These are phyloP conservation scores for Conoideocrella luteorostrata DNA, from an alignment of 2,329 filamentous ascomycete genomes.

Conservation along the genomic window DNA sequence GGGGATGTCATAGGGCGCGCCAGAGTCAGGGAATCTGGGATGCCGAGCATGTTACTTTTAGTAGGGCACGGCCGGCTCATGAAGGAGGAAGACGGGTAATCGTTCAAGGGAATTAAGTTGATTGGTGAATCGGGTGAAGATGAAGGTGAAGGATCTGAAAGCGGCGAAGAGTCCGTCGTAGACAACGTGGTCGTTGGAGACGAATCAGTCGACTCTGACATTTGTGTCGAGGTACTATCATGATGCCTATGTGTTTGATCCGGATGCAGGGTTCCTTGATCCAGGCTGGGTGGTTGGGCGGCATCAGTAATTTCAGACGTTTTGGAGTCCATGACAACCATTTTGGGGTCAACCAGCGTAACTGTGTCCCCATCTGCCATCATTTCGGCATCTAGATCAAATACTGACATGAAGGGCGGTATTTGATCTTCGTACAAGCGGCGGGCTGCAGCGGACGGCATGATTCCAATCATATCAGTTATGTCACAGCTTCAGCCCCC, in stretches of 20 bases:
- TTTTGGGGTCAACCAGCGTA: conserved; percentile 47
- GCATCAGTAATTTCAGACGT: conserved; percentile 31
- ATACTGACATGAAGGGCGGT: conserved; percentile 71
- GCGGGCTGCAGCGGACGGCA: conserved; percentile 56
- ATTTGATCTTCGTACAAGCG: conserved; percentile 63
- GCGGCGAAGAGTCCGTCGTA: conserved; percentile 82
- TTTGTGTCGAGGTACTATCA: conserved; percentile 71
- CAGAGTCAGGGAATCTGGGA: conserved; percentile 35
- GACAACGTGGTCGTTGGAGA: conserved; percentile 93
- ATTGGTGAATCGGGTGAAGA: conserved; percentile 88
- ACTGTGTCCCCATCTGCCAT: conserved; percentile 48
- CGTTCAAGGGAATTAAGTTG: conserved; percentile 63
- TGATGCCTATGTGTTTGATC: conserved; percentile 61
- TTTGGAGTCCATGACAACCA: conserved; percentile 41
- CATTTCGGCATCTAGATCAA: conserved; percentile 55
- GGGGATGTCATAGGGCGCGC: conserved; percentile 61
- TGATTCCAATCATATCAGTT: conserved; percentile 27
- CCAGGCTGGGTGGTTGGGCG: conserved; percentile 29
- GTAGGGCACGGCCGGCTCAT: conserved; percentile 33
- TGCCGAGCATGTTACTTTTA: conserved; percentile 26
- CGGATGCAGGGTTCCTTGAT: conserved; percentile 33
- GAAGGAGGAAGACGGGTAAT: conserved; percentile 58
- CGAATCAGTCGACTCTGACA: conserved; percentile 81
- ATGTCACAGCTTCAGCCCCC: background rate
- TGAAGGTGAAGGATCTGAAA: conserved; percentile 85